Evolutionary conservation across 2,329 filamentous ascomycete species (phyloP).

Genomic region (Plectosphaerella sp.): DNA sequence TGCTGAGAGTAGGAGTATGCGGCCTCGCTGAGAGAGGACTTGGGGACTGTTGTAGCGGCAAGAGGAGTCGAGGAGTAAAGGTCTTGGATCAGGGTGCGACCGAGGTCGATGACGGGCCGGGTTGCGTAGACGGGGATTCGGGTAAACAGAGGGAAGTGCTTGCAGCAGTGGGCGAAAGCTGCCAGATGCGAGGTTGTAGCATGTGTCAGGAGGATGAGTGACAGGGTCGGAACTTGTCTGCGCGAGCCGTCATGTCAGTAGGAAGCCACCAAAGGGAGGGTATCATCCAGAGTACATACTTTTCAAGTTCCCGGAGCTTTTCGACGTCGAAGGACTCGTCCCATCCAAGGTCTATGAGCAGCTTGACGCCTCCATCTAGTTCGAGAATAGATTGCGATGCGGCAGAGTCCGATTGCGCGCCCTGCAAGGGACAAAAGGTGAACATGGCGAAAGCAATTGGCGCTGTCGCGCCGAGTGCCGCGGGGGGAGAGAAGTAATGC

Average conservation of each 20-base stretch:
- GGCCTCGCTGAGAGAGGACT: conserved; percentile 64
- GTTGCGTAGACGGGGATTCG: conserved; percentile 95
- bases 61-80: conserved; percentile 85
- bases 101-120: conserved; percentile 86
- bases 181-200: conserved; percentile 88
- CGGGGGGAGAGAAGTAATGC: not conserved
- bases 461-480: not conserved
- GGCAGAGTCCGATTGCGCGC: conserved; percentile 79
- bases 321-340: conserved; percentile 82
- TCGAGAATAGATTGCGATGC: conserved; percentile 95
- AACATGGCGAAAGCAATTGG: conserved; percentile 62
- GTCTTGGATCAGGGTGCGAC: conserved; percentile 85
- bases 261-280: conserved; percentile 2
- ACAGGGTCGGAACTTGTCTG: conserved; percentile 87
- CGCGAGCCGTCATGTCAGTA: not conserved
- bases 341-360: conserved; percentile 94
- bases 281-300: conserved; percentile 47
- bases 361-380: conserved; percentile 93
- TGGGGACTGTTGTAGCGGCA: conserved; percentile 79
- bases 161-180: conserved; percentile 95
- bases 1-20: conserved; percentile 49
- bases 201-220: conserved; percentile 90
- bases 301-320: conserved; percentile 84
- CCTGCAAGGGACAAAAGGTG: conserved; percentile 88
- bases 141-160: conserved; percentile 86